Evolutionary conservation across 805 yeast genomes (phyloP), one percentile per base, ranked within the genome.

Genomic region (Cyberlindnera maclurae): DNA sequence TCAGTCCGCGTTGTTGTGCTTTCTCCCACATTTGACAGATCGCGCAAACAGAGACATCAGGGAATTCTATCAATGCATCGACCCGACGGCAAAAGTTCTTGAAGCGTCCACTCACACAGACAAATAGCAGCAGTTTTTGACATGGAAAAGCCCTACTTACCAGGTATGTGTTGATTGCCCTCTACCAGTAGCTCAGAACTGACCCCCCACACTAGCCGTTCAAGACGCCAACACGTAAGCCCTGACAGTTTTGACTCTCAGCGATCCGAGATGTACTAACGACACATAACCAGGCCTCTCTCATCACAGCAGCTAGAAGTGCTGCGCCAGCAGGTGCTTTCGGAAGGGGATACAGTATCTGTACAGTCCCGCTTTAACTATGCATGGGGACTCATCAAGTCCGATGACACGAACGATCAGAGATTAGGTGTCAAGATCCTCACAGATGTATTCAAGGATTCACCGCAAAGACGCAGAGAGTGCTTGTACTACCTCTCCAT

Each of bases 351-450:
- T 5, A 67, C 72, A 29, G 88, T 86, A 0, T 71, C 89, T 0
- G 71, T 84, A 0, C 97, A 88, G 59, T 81, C 96, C 3, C 75
- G 79, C 41, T 93, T 93, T 71, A 93, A 94, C 61, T 85, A 84
- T 52, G 95, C 97, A 0, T 93, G 99, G 98, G 98, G 94, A 4
- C 67, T 93, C 36, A 75, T 94, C 45, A 89, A 87, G 58, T 79
- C 95, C 2, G 56, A 60, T 36, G 68, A 70, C 36, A 66, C 68
- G 16, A 70, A 67, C 29, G 82, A 84, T 44, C 94, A 85, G 54
- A 71, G 82, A 50, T 69, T 81, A 36, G 99, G 97, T 0, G 77
- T 93, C 13, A 79, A 75, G 39, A 68, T 90, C 22, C 66, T 93
- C 42, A 74, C 86, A 0, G 77, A 75, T 32, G 65, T 65, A 24